Base-by-base conservation (phyloP, 805 yeast species). In the Teunomyces funiuensis region DNA sequence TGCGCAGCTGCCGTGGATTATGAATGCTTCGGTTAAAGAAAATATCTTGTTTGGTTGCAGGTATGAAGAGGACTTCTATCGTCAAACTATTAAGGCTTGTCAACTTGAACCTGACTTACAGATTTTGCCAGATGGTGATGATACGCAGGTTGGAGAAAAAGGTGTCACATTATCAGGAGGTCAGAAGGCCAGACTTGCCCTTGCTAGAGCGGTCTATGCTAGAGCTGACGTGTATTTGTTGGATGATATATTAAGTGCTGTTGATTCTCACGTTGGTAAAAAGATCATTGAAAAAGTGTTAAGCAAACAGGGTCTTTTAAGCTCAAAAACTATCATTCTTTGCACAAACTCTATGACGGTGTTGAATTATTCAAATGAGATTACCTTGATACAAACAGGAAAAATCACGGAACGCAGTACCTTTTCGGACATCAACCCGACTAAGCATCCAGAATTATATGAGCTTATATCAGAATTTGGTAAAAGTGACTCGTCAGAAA, bases 401-500 rank as follows among this genome's bases (percentile, higher is more conserved):
- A 46, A 42, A 8, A 50, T 58, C 5, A 36, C 33, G 3, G 64
- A 59, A 31, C 44, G 53, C 8, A 31, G 45, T 6, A 29, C 44
- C 2, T 44, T 36, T 27, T 17, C 37, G 6, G 57, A 57, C 5
- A 45, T 46, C 7, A 53, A 46, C 33, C 33, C 38, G 8, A 41
- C 45, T 2, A 37, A 46, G 28, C 51, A 58, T 40, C 63, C 63
- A 3, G 54, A 50, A 27, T 48, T 74, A 11, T 61, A 51, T 37
- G 61, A 59, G 11, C 55, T 73, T 39, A 59, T 74, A 20, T 50
- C 56, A 10, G 74, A 70, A 43, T 69, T 59, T 50, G 75, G 73
- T 23, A 22, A 28, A 17, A 33, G 20, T 17, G 28, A 27, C 17
- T 20, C 22, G 15, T 18, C 42, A 10, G 49, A 41, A 40, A 27